These are phyloP conservation scores for Microcos paniculata DNA, from an alignment of 345 rosid species.

Conservation along the genomic window DNA sequence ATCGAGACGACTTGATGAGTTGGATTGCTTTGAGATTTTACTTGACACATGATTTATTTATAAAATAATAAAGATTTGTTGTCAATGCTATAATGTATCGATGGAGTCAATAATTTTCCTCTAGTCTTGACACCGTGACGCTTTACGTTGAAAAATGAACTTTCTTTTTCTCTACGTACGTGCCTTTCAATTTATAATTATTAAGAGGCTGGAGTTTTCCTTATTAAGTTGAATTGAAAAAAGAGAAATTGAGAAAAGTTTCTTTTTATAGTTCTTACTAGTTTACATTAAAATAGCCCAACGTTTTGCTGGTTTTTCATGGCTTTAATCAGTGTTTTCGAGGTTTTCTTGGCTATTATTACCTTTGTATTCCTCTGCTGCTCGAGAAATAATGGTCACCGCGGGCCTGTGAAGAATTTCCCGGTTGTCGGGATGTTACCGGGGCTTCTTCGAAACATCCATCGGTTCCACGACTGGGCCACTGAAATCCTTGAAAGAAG, in stretches of 20 bases:
- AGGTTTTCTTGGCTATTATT: slow-evolving; percentile 32
- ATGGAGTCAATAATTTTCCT: no score
- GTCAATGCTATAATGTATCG: no score
- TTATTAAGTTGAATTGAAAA: neutral
- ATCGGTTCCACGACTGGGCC: slow-evolving; percentile 32
- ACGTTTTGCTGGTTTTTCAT: neutral
- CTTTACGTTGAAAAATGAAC: no score
- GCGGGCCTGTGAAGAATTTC: slow-evolving; percentile 32
- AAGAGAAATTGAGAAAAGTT: neutral
- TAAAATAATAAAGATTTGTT: no score
- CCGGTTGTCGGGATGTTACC: slow-evolving; percentile 67
- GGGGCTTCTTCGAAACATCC: slow-evolving; percentile 24
- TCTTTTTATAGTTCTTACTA: neutral
- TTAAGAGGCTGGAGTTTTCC: no score
- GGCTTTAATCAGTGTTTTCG: slow-evolving; percentile 28
- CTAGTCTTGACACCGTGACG: no score
- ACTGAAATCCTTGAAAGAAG: slow-evolving; percentile 27
- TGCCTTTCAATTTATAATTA: no score
- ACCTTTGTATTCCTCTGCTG: slow-evolving; percentile 27
- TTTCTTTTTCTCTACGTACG: no score
- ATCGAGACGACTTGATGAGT: no score
- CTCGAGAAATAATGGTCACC: slow-evolving; percentile 16
- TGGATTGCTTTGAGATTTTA: no score
- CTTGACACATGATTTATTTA: no score
- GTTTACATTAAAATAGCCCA: neutral